Base-by-base conservation (phyloP, 768 basidiomycete genomes). In the Lyophyllum semitale region DNA sequence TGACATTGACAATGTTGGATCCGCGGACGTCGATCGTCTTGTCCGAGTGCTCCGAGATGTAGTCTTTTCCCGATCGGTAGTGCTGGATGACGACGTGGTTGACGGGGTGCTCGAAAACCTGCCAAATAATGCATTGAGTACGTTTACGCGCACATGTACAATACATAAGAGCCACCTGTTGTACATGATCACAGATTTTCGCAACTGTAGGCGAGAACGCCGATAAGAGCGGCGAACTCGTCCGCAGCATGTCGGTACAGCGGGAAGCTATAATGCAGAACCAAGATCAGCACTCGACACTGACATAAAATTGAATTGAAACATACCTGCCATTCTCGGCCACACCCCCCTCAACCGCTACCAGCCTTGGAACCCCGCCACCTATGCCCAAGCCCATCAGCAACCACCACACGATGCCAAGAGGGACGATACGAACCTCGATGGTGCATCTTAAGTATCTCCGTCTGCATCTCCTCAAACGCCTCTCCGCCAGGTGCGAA, bases 31-130 rank as follows among this genome's bases (percentile, higher is more conserved):
- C 91, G 60, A 93, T 81, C 6, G 91, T 93, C 72, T 93, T 93
- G 69, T 93, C 91, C 0, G 88, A 89, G 68, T 93, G 91, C 61
- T 92, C 90, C 0, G 90, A 91, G 58, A 93, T 93, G 69, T 87
- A 89, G 69, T 93, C 91, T 26, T 81, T 82, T 5, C 91, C 91
- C 12, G 78, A 79, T 53, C 91, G 88, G 66, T 93, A 93, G 65
- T 83, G 79, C 63, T 93, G 91, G 47, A 93, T 90, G 29, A 93
- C 79, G 46, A 89, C 91, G 62, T 93, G 91, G 63, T 93, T 93
- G 4, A 93, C 83, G 1, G 85, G 86, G 53, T 90, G 89, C 22
- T 73, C 64, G 1, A 77, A 64, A 26, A 68, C 64, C 73, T 76
- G 18, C 23, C 17, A 44, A 27, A 12, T 32, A 22, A 8, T 33